Conservation (phyloP, 2,329 filamentous ascomycete species). For the Ophioceras dolichostomum region DNA sequence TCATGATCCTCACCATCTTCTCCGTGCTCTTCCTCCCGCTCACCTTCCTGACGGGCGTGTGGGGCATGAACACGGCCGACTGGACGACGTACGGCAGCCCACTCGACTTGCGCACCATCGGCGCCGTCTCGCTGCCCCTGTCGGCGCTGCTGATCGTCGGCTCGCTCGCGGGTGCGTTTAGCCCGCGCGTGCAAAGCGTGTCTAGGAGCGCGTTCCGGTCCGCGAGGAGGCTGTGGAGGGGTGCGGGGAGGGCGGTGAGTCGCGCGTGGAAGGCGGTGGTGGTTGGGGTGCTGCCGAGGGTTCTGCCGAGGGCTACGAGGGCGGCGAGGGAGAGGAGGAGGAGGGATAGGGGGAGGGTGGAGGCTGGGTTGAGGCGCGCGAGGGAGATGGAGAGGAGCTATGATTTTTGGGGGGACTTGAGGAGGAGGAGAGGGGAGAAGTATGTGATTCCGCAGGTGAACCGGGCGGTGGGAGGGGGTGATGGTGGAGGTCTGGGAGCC, state of each 20-base stretch:
- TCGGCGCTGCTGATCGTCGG: constrained; percentile 35
- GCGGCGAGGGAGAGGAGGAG: constrained; percentile 8
- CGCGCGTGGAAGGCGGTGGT: constrained; percentile 22
- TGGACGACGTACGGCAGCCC: not conserved
- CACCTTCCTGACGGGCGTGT: constrained; percentile 11
- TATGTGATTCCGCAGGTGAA: constrained; percentile 26
- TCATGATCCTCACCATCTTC: constrained; percentile 55
- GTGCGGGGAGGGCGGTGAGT: too few relatives aligned
- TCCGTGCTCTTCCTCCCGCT: constrained; percentile 41
- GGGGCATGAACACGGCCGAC: constrained; percentile 12
- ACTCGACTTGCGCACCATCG: constrained; percentile 20
- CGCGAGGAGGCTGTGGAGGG: constrained; percentile 6
- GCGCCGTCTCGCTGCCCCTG: constrained; percentile 32
- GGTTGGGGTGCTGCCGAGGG: constrained; percentile 17
- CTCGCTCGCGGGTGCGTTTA: constrained; percentile 45
- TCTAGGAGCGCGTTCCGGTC: constrained; percentile 14
- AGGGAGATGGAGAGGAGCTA: constrained; percentile 19
- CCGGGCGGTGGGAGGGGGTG: too few relatives aligned
- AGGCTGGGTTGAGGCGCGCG: constrained; percentile 7
- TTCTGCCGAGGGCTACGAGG: too few relatives aligned
- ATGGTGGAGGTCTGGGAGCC: too few relatives aligned
- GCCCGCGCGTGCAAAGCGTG: constrained; percentile 24
- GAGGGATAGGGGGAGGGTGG: constrained; percentile 4
- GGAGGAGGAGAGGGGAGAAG: constrained; percentile 14
- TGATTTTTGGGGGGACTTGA: constrained; percentile 27